Evolutionary conservation across 192 early-diverging fungal species (phyloP).

Genomic region (Allomyces macrogynus): DNA sequence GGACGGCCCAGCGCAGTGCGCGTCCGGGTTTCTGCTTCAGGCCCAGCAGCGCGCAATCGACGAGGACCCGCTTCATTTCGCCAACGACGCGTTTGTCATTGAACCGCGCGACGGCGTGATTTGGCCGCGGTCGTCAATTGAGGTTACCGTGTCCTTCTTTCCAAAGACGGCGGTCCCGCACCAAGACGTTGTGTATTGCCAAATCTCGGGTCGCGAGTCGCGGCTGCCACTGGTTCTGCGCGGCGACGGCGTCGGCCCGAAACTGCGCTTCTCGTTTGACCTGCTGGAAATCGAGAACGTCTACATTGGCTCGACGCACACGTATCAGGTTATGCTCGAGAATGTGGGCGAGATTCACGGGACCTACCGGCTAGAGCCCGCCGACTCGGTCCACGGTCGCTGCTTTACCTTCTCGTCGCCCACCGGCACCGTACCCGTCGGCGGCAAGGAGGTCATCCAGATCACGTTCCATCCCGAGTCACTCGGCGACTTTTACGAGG

Average conservation of each 20-base stretch:
- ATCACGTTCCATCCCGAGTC: conserved; percentile 21
- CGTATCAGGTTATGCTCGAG: conserved; percentile 31
- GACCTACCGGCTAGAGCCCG: conserved; percentile 8
- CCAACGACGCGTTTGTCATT: conserved; percentile 16
- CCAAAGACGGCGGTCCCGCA: conserved; percentile 18
- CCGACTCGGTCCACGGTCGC: conserved; percentile 16
- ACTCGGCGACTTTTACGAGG: conserved; percentile 29
- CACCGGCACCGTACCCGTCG: conserved; percentile 17
- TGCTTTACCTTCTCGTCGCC: conserved; percentile 25
- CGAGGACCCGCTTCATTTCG: conserved; percentile 16
- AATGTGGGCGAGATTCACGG: conserved; percentile 31
- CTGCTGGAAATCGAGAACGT: conserved; percentile 25
- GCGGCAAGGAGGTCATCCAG: conserved; percentile 18
- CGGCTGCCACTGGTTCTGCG: conserved; percentile 27
- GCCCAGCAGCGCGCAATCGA: conserved; percentile 15
- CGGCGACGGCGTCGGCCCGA: conserved; percentile 31
- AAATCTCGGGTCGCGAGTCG: conserved; percentile 28
- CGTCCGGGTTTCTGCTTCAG: conserved; percentile 11
- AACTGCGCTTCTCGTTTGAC: conserved; percentile 31
- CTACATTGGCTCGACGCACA: conserved; percentile 30
- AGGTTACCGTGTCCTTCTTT: conserved; percentile 23
- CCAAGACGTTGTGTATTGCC: conserved; percentile 18
- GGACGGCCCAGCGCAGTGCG: conserved; percentile 4
- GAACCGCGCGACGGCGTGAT: conserved; percentile 21
- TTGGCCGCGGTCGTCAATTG: conserved; percentile 28